Conservation (phyloP, 805 yeast species). For the Wickerhamiella musiphila region DNA sequence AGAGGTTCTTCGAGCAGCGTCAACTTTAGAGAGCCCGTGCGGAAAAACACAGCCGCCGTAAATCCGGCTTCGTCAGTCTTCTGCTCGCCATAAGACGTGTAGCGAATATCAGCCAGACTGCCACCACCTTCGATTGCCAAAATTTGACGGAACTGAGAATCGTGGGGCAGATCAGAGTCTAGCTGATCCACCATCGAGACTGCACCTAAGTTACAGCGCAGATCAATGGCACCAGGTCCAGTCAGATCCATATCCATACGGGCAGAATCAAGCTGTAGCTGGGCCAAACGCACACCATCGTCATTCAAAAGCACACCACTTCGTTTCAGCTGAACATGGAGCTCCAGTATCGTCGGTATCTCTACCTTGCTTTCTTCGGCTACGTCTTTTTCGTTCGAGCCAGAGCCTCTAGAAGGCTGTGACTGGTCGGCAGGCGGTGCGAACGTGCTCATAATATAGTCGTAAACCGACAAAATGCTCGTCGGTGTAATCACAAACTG, state of each 20-base stretch:
- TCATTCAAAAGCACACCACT: constrained; percentile 63
- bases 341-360: not conserved
- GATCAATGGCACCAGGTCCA: constrained; percentile 55
- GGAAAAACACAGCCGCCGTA: constrained; percentile 40
- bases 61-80: constrained; percentile 29
- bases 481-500: constrained; percentile 59
- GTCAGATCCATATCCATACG: constrained; percentile 43
- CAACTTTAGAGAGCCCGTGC: constrained; percentile 58
- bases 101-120: constrained; percentile 62
- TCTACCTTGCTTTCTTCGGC: constrained; percentile 1
- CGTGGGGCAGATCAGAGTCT: constrained; percentile 36
- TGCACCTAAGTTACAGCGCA: constrained; percentile 59
- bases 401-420: too few species aligned
- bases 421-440: constrained; percentile 39
- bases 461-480: constrained; percentile 59
- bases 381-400: not conserved
- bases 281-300: constrained; percentile 66
- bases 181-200: constrained; percentile 62
- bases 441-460: constrained; percentile 72
- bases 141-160: constrained; percentile 43
- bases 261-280: constrained; percentile 60
- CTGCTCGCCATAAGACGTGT: constrained; percentile 43
- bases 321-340: constrained; percentile 45
- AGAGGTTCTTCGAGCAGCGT: constrained; percentile 73
- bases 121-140: constrained; percentile 74